A percentile compares a stretch with the other conserved stretches of the same genome.
Evolutionary conservation across 768 basidiomycete species (phyloP).

Genomic region (Tylopilus balloui): DNA sequence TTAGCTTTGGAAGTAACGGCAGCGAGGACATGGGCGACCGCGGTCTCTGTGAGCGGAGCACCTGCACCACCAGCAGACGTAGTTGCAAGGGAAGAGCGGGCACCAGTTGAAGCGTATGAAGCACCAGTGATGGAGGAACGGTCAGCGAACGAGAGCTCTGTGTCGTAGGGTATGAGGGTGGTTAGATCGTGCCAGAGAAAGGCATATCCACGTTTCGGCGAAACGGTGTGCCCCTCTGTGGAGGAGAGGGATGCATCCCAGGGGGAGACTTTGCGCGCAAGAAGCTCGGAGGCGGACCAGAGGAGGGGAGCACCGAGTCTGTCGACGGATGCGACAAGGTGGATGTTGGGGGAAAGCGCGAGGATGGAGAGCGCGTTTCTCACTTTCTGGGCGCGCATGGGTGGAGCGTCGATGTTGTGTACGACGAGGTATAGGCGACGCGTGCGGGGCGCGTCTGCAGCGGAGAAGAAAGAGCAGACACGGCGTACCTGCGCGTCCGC

Average conservation of each 20-base stretch:
- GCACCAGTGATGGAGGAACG: slow-evolving; percentile 57
- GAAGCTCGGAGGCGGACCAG: slow-evolving; percentile 69
- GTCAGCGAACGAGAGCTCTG: slow-evolving; percentile 66
- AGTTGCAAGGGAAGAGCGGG: slow-evolving; percentile 21
- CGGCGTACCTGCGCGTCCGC: slow-evolving; percentile 62
- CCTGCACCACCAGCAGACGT: slow-evolving; percentile 31
- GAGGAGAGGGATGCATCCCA: slow-evolving; percentile 2
- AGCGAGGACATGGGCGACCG: slow-evolving; percentile 75
- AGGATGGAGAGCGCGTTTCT: slow-evolving; percentile 68
- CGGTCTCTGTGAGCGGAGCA: slow-evolving; percentile 64
- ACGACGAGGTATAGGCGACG: slow-evolving; percentile 70
- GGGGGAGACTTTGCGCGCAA: slow-evolving; percentile 43
- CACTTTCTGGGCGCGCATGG: slow-evolving; percentile 59
- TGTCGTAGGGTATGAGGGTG: slow-evolving; percentile 77
- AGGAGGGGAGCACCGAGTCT: slow-evolving; percentile 79
- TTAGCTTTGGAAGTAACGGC: slow-evolving; percentile 86
- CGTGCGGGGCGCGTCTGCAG: slow-evolving; percentile 25
- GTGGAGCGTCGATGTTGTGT: slow-evolving; percentile 83
- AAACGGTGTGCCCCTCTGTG: not conserved
- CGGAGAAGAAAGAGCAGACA: slow-evolving; percentile 61
- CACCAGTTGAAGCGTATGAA: slow-evolving; percentile 32
- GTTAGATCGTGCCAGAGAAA: slow-evolving; percentile 92
- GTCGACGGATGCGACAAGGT: slow-evolving; percentile 82
- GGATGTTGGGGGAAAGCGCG: slow-evolving; percentile 69
- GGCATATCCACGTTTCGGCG: slow-evolving; percentile 48